Percentiles rank a stretch among this genome's conserved stretches.
Conservation (phyloP, 306 rosid genomes). For the Castanospermum australe region DNA sequence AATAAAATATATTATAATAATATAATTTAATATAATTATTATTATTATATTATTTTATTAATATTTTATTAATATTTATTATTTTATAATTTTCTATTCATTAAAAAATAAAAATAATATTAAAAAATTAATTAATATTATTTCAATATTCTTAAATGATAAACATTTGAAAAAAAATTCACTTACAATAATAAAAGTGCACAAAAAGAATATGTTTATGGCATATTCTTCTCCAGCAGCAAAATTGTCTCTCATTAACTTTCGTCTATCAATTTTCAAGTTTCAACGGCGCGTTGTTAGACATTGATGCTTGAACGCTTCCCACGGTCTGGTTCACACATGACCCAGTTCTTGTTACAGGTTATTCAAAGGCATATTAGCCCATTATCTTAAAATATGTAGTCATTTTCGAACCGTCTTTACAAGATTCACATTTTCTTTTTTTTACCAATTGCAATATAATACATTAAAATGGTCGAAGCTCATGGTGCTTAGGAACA, state of each 20-base stretch:
- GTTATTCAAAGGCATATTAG: not conserved
- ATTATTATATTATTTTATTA: no score
- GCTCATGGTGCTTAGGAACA: not conserved
- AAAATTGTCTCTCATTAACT: not conserved
- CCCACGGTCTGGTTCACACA: not conserved
- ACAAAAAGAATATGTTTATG: no score
- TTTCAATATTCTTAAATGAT: no score
- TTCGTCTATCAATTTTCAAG: constrained; percentile 2
- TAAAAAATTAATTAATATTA: no score
- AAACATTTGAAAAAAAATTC: no score
- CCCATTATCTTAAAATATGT: not conserved
- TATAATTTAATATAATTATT: no score
- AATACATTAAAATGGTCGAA: not conserved
- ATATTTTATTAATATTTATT: no score
- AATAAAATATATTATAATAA: no score
- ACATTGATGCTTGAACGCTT: not conserved
- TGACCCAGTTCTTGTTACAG: not conserved
- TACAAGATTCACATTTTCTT: not conserved
- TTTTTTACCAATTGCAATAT: not conserved
- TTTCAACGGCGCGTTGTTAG: not conserved
- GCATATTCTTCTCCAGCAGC: constrained; percentile 11
- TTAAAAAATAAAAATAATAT: no score
- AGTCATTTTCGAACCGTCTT: not conserved
- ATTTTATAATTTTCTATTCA: no score
- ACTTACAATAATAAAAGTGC: no score